Evolutionary conservation across 257 asterid species (phyloP).

Genomic region (Striga asiatica): DNA sequence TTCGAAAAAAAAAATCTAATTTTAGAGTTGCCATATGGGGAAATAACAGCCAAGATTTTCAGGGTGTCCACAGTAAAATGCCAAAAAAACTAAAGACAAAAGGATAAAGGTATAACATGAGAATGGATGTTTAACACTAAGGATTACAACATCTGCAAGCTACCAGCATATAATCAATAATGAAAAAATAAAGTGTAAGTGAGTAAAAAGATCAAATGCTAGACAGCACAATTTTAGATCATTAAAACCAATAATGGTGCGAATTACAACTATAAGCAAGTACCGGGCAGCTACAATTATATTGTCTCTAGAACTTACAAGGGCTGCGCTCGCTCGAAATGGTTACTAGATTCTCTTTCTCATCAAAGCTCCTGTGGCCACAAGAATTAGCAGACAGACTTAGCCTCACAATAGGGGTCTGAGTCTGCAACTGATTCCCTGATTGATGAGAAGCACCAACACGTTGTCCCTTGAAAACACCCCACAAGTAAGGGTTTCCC

Average conservation of each 20-base stretch:
- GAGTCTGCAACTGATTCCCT: constrained; percentile 16
- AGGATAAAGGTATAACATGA: no score
- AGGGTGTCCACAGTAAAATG: no score
- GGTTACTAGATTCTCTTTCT: constrained; percentile 18
- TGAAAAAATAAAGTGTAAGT: not conserved
- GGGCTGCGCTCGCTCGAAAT: constrained; percentile 22
- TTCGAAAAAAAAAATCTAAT: no score
- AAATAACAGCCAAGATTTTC: no score
- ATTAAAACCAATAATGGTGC: not conserved
- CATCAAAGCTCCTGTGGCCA: constrained; percentile 17
- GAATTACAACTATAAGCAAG: not conserved
- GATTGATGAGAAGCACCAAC: constrained; percentile 18
- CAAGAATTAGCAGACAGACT: constrained; percentile 24
- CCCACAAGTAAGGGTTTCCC: constrained; percentile 52
- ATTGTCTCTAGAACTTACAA: constrained; percentile 28
- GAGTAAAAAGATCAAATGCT: not conserved
- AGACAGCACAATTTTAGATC: not conserved
- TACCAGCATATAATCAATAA: not conserved
- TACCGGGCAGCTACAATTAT: no score
- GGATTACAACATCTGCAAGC: no score
- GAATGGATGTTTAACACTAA: no score
- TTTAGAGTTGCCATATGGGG: no score
- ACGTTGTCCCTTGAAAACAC: constrained; percentile 33
- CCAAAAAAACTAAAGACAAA: no score
- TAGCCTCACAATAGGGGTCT: constrained; percentile 15